Conservation (phyloP, 371 early-diverging fungal species). For the Mucor irregularis region DNA sequence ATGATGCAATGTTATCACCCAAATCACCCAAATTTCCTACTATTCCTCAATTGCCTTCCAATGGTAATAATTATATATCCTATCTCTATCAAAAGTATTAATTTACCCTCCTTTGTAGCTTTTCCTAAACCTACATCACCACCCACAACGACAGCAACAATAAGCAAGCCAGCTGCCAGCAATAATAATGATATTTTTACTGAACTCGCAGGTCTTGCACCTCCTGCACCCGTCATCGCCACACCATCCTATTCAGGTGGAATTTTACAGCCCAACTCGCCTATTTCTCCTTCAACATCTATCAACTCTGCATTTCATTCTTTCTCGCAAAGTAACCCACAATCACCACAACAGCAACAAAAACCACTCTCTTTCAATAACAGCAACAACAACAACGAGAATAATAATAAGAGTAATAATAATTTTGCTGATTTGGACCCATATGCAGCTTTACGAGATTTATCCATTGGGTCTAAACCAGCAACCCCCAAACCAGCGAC, state of each 20-base stretch:
- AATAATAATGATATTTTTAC: conserved; percentile 12
- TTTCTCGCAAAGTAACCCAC: neutral
- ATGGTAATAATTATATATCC: no score
- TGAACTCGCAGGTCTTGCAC: conserved; percentile 16
- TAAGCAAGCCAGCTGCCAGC: neutral
- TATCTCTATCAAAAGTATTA: no score
- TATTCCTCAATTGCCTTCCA: neutral
- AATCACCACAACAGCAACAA: neutral
- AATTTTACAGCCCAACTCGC: conserved; percentile 21
- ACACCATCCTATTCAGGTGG: conserved; percentile 17
- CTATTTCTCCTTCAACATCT: neutral
- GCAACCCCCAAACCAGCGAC: neutral
- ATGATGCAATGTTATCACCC: conserved; percentile 17
- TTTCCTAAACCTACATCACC: neutral
- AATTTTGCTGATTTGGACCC: conserved; percentile 17
- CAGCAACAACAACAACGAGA: neutral
- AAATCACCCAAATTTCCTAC: conserved; percentile 13
- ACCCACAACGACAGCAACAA: neutral
- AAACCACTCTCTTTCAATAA: no score
- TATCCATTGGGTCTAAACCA: conserved; percentile 11
- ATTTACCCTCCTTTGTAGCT: neutral
- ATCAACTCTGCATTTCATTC: no score
- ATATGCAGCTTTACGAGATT: conserved; percentile 25
- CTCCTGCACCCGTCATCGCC: neutral
- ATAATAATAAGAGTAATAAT: neutral